Evolutionary conservation across 2,329 filamentous ascomycete genomes (phyloP).

Genomic region (Emmonsia crescens): DNA sequence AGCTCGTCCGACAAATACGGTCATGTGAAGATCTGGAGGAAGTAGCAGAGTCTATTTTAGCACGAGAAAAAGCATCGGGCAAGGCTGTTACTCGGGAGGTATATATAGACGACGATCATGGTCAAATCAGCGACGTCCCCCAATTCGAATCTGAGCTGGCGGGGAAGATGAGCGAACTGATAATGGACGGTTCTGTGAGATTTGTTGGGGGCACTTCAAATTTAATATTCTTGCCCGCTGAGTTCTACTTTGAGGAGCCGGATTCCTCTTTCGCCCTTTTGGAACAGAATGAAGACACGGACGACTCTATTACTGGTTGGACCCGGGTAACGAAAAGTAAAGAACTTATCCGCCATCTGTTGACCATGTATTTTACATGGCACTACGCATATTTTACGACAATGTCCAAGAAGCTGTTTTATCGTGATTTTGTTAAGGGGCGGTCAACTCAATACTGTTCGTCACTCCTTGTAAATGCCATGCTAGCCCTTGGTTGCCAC

Average conservation of each 20-base stretch:
- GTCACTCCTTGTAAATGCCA: conserved; percentile 80
- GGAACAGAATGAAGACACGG: conserved; percentile 39
- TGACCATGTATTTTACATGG: conserved; percentile 98
- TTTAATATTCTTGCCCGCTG: conserved; percentile 62
- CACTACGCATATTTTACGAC: conserved; percentile 96
- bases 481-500: conserved; percentile 85
- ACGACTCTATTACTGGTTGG: conserved; percentile 73
- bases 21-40: conserved; percentile 66
- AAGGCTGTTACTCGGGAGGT: conserved; percentile 24
- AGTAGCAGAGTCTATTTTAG: conserved; percentile 49
- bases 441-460: conserved; percentile 69
- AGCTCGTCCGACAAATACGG: conserved; percentile 74
- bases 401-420: conserved; percentile 75
- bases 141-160: conserved; percentile 69
- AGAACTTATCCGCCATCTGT: conserved; percentile 69
- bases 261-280: conserved; percentile 32
- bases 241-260: conserved; percentile 36
- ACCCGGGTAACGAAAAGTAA: conserved; percentile 73
- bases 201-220: conserved; percentile 94
- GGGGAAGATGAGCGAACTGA: conserved; percentile 84
- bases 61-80: conserved; percentile 40
- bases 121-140: conserved; percentile 28
- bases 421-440: conserved; percentile 69
- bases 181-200: conserved; percentile 74
- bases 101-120: conserved; percentile 28